Evolutionary conservation across 148 eudicot genomes (phyloP).

Genomic region (Salicornia ramosissima): DNA sequence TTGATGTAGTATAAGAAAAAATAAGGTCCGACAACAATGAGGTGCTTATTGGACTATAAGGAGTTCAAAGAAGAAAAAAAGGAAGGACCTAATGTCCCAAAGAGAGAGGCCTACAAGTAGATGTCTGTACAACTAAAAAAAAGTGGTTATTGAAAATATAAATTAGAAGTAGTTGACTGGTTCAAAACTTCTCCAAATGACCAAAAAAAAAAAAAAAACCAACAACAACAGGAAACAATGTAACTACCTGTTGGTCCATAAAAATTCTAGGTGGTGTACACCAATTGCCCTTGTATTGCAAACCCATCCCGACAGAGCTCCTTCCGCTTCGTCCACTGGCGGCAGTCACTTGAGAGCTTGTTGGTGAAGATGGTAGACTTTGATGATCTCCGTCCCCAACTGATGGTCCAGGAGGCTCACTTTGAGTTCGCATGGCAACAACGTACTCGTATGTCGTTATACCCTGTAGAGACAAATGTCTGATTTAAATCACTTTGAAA

Average conservation of each 20-base stretch:
- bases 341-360: conserved; percentile 88
- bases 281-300: conserved; percentile 88
- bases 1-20: too few relatives aligned
- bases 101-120: too few relatives aligned
- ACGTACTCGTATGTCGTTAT: conserved; percentile 92
- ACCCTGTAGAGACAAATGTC: conserved; percentile 44
- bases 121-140: not conserved
- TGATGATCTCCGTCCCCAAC: conserved; percentile 69
- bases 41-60: too few relatives aligned
- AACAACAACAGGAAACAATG: not conserved
- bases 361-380: conserved; percentile 78
- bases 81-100: too few relatives aligned
- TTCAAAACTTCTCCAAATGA: not conserved
- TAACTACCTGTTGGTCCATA: conserved; percentile 73
- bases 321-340: conserved; percentile 82
- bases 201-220: too few relatives aligned
- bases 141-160: not conserved
- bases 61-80: too few relatives aligned
- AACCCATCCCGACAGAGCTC: conserved; percentile 76
- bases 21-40: too few relatives aligned
- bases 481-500: not conserved
- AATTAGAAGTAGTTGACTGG: not conserved
- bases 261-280: conserved; percentile 96
- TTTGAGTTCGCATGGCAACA: conserved; percentile 88
- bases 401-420: conserved; percentile 85